A percentile compares a stretch with the other conserved stretches of the same genome.
Conservation (phyloP, 2,329 filamentous ascomycete genomes). For the Raffaelea ambrosiae region DNA sequence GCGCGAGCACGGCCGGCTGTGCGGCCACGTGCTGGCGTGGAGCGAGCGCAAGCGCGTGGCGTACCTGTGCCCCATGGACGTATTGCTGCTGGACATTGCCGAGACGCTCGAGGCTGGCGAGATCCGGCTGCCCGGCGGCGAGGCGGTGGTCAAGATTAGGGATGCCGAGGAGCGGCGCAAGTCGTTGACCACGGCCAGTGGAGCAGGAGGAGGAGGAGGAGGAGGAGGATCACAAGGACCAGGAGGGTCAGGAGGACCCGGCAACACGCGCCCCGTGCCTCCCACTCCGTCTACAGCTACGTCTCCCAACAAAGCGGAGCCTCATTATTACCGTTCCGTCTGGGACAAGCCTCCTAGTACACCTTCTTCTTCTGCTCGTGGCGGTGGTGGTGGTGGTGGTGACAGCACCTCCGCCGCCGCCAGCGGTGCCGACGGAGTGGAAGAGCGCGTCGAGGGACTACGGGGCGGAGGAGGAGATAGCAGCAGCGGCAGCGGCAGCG, state of each 20-base stretch:
- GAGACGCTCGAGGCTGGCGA: conserved; percentile 62
- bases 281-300: no score
- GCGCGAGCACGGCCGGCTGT: conserved; percentile 67
- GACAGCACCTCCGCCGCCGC: not conserved
- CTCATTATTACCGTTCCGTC: no score
- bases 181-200: not conserved
- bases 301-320: no score
- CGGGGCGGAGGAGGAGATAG: not conserved
- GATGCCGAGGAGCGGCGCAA: conserved; percentile 3
- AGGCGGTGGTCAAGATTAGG: conserved; percentile 27
- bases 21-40: conserved; percentile 86
- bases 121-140: conserved; percentile 62
- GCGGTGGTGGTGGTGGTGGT: not conserved
- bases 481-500: not conserved
- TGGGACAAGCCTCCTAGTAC: no score
- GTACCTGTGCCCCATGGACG: conserved; percentile 93
- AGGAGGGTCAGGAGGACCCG: not conserved
- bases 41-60: conserved; percentile 71
- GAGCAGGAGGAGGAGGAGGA: not conserved
- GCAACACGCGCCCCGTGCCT: no score
- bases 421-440: not conserved
- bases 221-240: not conserved
- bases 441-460: not conserved
- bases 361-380: no score
- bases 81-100: conserved; percentile 77